phyloP scores from a whole-genome alignment of 352 stramenopile species.

The Phytophthora lateralis region DNA sequence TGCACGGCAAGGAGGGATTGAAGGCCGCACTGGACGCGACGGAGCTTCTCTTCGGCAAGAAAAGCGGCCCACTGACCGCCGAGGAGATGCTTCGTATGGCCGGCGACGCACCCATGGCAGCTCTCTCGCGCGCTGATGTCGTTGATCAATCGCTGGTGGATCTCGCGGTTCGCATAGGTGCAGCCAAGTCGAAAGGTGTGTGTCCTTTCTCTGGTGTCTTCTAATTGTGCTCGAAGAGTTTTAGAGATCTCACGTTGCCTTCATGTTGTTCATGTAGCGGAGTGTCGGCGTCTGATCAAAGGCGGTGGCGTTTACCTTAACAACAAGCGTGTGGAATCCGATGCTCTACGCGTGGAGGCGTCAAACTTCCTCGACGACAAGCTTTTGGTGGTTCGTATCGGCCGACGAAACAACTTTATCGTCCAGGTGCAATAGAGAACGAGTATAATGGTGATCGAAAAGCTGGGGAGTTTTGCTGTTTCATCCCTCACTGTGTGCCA shows the following conservation, averaged over 20 bases:
- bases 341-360: conserved; percentile 38
- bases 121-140: conserved; percentile 51
- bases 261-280: conserved; percentile 55
- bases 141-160: conserved; percentile 89
- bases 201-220: neutral
- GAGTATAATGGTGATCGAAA: neutral
- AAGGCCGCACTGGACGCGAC: conserved; percentile 64
- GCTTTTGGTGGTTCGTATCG: conserved; percentile 70
- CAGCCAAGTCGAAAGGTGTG: conserved; percentile 91
- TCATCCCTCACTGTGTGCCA: too few species aligned
- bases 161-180: conserved; percentile 88
- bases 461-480: neutral
- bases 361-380: conserved; percentile 70
- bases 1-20: conserved; percentile 92
- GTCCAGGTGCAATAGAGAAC: conserved; percentile 52
- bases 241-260: conserved; percentile 10
- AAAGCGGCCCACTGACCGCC: conserved; percentile 58
- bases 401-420: conserved; percentile 85
- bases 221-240: neutral
- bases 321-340: conserved; percentile 80
- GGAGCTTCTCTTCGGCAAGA: conserved; percentile 73
- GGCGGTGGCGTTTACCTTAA: conserved; percentile 95
- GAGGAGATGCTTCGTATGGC: conserved; percentile 75
- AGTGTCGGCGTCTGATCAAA: conserved; percentile 95
- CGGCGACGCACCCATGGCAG: conserved; percentile 59